Evolutionary conservation across 768 basidiomycete species (phyloP).

Genomic region (Lentinula guzmanii): DNA sequence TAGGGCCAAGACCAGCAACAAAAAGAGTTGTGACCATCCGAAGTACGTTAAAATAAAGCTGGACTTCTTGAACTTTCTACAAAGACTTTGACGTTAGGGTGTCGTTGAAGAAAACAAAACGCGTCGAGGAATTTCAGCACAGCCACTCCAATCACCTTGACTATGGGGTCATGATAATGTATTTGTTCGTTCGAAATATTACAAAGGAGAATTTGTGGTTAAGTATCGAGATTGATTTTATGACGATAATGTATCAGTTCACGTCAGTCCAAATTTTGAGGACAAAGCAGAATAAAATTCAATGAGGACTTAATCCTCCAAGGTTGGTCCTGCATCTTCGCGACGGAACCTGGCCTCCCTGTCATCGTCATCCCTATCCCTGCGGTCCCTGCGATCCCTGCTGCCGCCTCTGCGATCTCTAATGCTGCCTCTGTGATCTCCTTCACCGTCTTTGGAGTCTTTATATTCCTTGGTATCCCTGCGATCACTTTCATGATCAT

Average conservation of each 20-base stretch:
- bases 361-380: not conserved
- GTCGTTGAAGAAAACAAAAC: not conserved
- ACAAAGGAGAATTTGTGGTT: not conserved
- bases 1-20: constrained; percentile 78
- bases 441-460: constrained; percentile 18
- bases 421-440: not conserved
- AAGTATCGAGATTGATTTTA: not conserved
- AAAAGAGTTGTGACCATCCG: constrained; percentile 78
- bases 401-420: not conserved
- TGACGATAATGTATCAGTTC: not conserved
- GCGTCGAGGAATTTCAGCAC: not conserved
- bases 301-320: not conserved
- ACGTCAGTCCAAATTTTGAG: not conserved
- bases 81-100: not conserved
- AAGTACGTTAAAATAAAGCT: not conserved
- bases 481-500: constrained; percentile 19
- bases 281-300: not conserved
- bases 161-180: not conserved
- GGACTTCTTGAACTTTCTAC: not conserved
- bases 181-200: not conserved
- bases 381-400: not conserved
- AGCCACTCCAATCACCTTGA: not conserved
- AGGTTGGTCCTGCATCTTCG: not conserved
- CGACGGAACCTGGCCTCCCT: not conserved
- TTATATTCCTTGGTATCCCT: constrained; percentile 36